Percentiles rank a stretch among this genome's conserved stretches.
Evolutionary conservation across 176 grass and related monocot species (phyloP).

Genomic region (Oryza meridionalis): DNA sequence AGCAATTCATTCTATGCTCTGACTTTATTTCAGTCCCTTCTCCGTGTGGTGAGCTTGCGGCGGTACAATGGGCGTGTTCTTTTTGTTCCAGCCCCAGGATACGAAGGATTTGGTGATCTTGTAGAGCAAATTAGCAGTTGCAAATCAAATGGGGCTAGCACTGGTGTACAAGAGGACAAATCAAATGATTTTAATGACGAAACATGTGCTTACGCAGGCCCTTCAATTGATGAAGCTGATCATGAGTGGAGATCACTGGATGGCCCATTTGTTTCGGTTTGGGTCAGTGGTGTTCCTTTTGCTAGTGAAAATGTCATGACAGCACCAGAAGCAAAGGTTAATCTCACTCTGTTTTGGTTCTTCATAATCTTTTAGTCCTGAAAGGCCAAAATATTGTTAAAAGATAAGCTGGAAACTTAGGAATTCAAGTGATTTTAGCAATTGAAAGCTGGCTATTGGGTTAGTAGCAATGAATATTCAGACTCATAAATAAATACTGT

Average conservation of each 20-base stretch:
- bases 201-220: slow-evolving; percentile 55
- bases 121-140: slow-evolving; percentile 40
- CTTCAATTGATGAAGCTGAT: slow-evolving; percentile 45
- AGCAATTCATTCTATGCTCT: slow-evolving; percentile 33
- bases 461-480: not conserved
- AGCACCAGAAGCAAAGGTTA: slow-evolving; percentile 86
- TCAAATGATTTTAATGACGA: slow-evolving; percentile 32
- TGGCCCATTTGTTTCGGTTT: slow-evolving; percentile 84
- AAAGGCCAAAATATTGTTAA: not conserved
- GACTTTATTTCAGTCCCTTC: slow-evolving; percentile 62
- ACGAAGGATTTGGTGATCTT: slow-evolving; percentile 70
- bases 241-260: slow-evolving; percentile 80
- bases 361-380: slow-evolving; percentile 6
- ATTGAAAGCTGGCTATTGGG: not conserved
- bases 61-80: slow-evolving; percentile 67
- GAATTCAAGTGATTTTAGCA: not conserved
- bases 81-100: slow-evolving; percentile 83
- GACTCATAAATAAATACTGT: not conserved
- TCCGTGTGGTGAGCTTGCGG: slow-evolving; percentile 70
- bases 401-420: not conserved
- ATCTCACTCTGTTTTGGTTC: not conserved
- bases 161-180: slow-evolving; percentile 29
- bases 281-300: slow-evolving; percentile 86
- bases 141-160: slow-evolving; percentile 25
- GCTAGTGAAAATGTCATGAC: slow-evolving; percentile 71